A percentile compares a stretch with the other conserved stretches of the same genome.
Evolutionary conservation across 768 basidiomycete species (phyloP).

Genomic region (Amanita pseudoporphyria): DNA sequence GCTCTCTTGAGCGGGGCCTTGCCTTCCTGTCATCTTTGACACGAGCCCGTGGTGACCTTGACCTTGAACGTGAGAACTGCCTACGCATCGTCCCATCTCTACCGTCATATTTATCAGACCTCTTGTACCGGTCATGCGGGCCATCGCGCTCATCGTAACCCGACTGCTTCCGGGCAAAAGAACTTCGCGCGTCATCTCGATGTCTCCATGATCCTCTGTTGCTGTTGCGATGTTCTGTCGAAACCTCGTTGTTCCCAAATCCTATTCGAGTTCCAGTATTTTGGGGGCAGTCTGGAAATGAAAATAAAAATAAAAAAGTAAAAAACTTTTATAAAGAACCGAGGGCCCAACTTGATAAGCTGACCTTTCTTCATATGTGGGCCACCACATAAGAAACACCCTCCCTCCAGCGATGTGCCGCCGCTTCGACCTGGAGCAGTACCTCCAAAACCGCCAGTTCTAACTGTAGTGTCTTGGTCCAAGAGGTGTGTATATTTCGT

Average conservation of each 20-base stretch:
- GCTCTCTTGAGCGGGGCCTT: slow-evolving; percentile 5
- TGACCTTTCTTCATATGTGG: slow-evolving; percentile 87
- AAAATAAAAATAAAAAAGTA: too few species aligned
- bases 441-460: slow-evolving; percentile 59
- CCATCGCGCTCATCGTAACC: background rate
- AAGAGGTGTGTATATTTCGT: slow-evolving; percentile 95
- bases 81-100: slow-evolving; percentile 18
- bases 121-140: background rate
- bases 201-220: background rate
- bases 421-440: slow-evolving; percentile 42
- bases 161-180: too few species aligned
- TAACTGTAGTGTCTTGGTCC: slow-evolving; percentile 83
- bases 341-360: background rate
- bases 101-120: slow-evolving; percentile 15
- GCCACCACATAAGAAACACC: slow-evolving; percentile 92
- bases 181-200: background rate
- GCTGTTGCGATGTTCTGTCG: background rate
- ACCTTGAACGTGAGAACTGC: slow-evolving; percentile 20
- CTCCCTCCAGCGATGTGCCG: slow-evolving; percentile 46
- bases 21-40: slow-evolving; percentile 13
- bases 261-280: slow-evolving; percentile 20
- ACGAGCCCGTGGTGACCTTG: slow-evolving; percentile 20
- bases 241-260: background rate
- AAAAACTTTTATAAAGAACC: too few species aligned
- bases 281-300: slow-evolving; percentile 38